Evolutionary conservation across 441 rosid species (phyloP).

Genomic region (Adansonia grandidieri): DNA sequence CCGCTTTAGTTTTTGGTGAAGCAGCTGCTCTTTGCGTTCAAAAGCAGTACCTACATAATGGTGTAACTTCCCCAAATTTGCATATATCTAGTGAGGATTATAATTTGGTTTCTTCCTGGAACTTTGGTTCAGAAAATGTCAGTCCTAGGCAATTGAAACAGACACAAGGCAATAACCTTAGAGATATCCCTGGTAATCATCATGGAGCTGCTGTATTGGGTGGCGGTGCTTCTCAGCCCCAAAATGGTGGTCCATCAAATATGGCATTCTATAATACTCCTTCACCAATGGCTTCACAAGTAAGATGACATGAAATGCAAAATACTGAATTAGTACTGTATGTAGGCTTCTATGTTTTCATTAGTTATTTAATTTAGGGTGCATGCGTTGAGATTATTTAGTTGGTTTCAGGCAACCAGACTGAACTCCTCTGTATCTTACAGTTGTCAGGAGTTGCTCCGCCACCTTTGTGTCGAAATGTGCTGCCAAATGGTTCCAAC

Average conservation of each 20-base stretch:
- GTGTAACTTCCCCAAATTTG: conserved; percentile 47
- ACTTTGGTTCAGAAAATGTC: conserved; percentile 56
- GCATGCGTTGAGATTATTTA: neutral
- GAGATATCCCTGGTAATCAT: conserved; percentile 71
- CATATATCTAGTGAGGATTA: conserved; percentile 61
- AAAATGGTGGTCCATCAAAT: conserved; percentile 68
- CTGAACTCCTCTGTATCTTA: conserved; percentile 39
- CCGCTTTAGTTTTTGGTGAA: conserved; percentile 80
- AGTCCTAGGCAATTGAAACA: conserved; percentile 73
- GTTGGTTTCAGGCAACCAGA: conserved; percentile 8
- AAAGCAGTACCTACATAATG: conserved; percentile 66
- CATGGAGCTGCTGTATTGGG: conserved; percentile 43
- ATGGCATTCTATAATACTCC: conserved; percentile 80
- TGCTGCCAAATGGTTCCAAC: conserved; percentile 70
- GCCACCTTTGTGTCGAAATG: conserved; percentile 79
- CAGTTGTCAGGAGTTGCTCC: conserved; percentile 89
- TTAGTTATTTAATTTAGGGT: conserved; percentile 13
- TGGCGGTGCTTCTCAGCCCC: conserved; percentile 59
- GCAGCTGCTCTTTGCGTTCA: conserved; percentile 79
- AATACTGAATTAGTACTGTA: neutral
- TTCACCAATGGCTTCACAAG: conserved; percentile 83
- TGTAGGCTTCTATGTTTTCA: conserved; percentile 20
- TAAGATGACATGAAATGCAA: conserved; percentile 31
- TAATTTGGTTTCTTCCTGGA: conserved; percentile 46
- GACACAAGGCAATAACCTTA: conserved; percentile 63